Evolutionary conservation across 2,329 filamentous ascomycete genomes (phyloP), one percentile per base, ranked within the genome.

Genomic region (Diaporthe sp.): DNA sequence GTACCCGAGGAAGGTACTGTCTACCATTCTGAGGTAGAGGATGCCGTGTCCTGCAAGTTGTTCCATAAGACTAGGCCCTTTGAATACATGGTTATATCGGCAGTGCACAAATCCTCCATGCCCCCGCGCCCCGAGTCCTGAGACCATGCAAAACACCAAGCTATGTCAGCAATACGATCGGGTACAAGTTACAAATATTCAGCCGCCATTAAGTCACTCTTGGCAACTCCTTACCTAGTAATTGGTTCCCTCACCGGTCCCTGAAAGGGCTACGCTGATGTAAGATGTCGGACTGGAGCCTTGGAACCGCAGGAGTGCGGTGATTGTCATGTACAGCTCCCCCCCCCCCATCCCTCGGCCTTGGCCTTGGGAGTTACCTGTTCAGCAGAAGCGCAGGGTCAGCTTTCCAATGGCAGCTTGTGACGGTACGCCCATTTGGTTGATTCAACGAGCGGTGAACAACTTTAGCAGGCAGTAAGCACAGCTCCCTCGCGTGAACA

Each of bases 251-350:
- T 37, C 35, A 59, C 56, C 56, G 56, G 56, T 39, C 35, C 4
- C 56, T 39, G 10, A 59, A 39, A 59, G 35, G 35, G 56, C 9
- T 13, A 22, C 56, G 35, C 56, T 59, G 56, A 59, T 59, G 56
- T 59, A 59, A 59, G 56, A 59, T 19, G 13, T 59, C 35, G 32
- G 56, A 59, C 32, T 59, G 35, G 30, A 59, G n/a, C n/a, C 56
- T 25, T 39, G 56, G 56, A 59, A 25, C 35, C 25, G 56, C n/a
- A 59, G 51, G 27, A 55, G 51, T 55, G 32, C 35, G n/a, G 5
- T 27, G 56, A 59, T 39, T 22, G 32, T 39, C 56, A 59, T 19
- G 10, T 39, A 25, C 22, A 17, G 35, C 56, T 19, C 22, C 56
- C 56, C 19, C 15, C 22, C 56, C 56, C 19, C 15, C 22, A 39